Percentiles rank a stretch among this genome's conserved stretches.
Conservation (phyloP, 176 grass and related monocot genomes). For the Oryza officinalis region DNA sequence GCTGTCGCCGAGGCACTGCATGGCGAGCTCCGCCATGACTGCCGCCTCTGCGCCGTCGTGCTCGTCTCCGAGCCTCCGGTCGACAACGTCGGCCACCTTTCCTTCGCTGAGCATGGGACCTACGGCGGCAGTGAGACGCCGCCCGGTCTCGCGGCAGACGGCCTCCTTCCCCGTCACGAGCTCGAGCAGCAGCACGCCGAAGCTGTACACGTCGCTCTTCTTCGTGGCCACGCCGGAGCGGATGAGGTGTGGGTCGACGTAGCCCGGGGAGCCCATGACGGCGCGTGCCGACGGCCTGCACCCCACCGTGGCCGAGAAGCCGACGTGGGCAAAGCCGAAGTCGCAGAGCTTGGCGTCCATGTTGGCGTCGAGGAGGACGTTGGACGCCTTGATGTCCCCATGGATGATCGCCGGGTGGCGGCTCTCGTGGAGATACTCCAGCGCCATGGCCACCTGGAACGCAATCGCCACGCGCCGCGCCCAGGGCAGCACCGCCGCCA, state of each 20-base stretch:
- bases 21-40: slow-evolving; percentile 49
- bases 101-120: slow-evolving; percentile 34
- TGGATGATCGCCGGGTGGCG: slow-evolving; percentile 57
- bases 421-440: slow-evolving; percentile 83
- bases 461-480: slow-evolving; percentile 63
- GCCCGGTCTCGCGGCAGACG: slow-evolving; percentile 52
- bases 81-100: slow-evolving; percentile 27
- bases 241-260: slow-evolving; percentile 79
- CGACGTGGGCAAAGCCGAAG: slow-evolving; percentile 70
- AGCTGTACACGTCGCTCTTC: slow-evolving; percentile 94
- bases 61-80: slow-evolving; percentile 33
- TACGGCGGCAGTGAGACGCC: slow-evolving; percentile 52
- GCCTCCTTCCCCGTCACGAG: slow-evolving; percentile 70
- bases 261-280: slow-evolving; percentile 78
- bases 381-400: slow-evolving; percentile 88
- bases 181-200: slow-evolving; percentile 90
- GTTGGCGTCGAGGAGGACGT: slow-evolving; percentile 66
- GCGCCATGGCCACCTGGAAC: slow-evolving; percentile 64
- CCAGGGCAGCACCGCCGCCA: slow-evolving; percentile 33
- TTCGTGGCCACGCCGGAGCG: slow-evolving; percentile 69
- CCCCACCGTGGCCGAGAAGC: slow-evolving; percentile 40
- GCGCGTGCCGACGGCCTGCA: slow-evolving; percentile 41
- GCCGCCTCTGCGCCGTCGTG: slow-evolving; percentile 44
- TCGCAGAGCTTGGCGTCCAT: slow-evolving; percentile 86
- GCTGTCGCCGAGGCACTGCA: slow-evolving; percentile 56